These are phyloP conservation scores for Saccharum spontaneum DNA, from an alignment of 176 grass and related monocot species.

Conservation along the genomic window DNA sequence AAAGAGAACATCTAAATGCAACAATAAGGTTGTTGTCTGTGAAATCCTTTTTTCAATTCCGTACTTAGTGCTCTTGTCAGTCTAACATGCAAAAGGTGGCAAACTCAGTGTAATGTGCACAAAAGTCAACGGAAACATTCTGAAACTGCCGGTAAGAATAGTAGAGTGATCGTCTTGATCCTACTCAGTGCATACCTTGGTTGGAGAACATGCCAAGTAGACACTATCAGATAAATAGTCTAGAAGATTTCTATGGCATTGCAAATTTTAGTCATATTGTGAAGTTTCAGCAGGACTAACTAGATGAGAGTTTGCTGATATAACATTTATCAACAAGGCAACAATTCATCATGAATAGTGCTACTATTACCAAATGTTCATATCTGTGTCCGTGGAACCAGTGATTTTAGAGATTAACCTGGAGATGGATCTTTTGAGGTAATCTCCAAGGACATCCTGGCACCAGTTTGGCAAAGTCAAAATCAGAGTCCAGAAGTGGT, in stretches of 20 bases:
- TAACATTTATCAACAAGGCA: background rate
- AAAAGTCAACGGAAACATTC: background rate
- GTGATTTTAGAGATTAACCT: slow-evolving; percentile 48
- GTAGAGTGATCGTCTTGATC: background rate
- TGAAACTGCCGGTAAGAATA: background rate
- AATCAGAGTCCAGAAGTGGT: slow-evolving; percentile 75
- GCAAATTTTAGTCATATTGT: background rate
- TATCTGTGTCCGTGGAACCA: background rate
- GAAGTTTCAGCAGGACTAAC: slow-evolving; percentile 4
- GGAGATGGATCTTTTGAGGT: slow-evolving; percentile 84
- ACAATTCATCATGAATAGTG: background rate
- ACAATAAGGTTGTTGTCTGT: background rate
- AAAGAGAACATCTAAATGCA: slow-evolving; percentile 31
- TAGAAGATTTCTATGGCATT: background rate
- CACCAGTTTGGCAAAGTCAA: slow-evolving; percentile 76
- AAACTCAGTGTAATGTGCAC: background rate
- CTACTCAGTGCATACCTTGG: background rate
- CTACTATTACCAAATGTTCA: slow-evolving; percentile 18
- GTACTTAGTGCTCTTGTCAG: background rate
- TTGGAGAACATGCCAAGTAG: background rate
- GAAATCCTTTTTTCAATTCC: background rate
- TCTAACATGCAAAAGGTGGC: slow-evolving; percentile 10
- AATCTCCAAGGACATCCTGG: slow-evolving; percentile 80
- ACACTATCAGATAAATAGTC: background rate
- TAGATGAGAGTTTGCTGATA: slow-evolving; percentile 8